Evolutionary conservation across 805 yeast species (phyloP), one percentile per base, ranked within the genome.

Genomic region (Pichia sporocuriosa): DNA sequence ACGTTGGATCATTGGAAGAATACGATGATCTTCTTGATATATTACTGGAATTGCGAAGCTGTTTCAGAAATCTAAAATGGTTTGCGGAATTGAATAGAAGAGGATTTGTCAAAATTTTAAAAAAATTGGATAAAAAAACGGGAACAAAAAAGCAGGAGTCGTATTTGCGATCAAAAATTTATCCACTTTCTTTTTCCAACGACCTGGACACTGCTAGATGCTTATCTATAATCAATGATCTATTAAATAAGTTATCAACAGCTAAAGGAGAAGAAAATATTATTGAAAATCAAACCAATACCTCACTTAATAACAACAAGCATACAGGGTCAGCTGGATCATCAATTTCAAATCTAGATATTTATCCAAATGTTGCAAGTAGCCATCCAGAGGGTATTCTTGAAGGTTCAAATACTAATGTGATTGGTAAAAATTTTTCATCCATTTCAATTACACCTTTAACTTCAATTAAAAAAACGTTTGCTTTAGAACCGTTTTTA

Each of bases 41-140:
- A 16, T 64, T 89, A 29, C 67, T 87, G 19, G 96, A 88, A 59
- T 67, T 87, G 40, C 72, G 95, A 35, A 71, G 82, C 15, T 77
- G 78, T 45, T 76, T 84, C 47, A 71, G 96, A 43, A 88, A 88
- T 61, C 68, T 89, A 57, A 88, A 85, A 59, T 90, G 97, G 96
- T 89, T 76, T 59, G 94, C 94, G 20, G 97, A 90, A 56, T 75
- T 89, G 53, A 89, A 89, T 67, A 85, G 83, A 56, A 78, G 94
- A 46, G 97, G 96, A 0, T 84, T 88, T 52, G 74, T 79, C 40
- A 89, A 89, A 65, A 90, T 90, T 49, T 68, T 90, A 56, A 89
- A 89, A 65, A 89, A 89, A 56, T 69, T 89, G 52, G 97, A 90
- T 61, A 90, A 90, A 66, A 87, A 87, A 59, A 67, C 75, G 22